A percentile compares a stretch with the other conserved stretches of the same genome.
Conservation (phyloP, 1,139 yeast species). For the Suhomyces atakaporum region DNA sequence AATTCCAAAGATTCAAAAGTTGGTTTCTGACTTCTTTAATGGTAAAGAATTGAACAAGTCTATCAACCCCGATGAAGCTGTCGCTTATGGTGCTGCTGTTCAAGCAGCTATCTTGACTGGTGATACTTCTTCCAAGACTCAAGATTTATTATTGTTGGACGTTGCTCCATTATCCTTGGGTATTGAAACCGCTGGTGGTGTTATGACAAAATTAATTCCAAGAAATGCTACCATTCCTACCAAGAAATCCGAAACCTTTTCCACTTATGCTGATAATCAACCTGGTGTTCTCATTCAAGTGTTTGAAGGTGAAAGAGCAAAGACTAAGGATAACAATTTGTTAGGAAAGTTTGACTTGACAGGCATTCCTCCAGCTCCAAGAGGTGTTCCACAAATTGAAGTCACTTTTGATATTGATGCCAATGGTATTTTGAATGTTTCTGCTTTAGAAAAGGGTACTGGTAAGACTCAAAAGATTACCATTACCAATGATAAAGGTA, state of each 20-base stretch:
- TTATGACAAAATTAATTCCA: constrained; percentile 49
- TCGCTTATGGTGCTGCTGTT: constrained; percentile 70
- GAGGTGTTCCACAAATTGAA: constrained; percentile 52
- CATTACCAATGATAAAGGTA: constrained; percentile 51
- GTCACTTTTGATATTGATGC: constrained; percentile 50
- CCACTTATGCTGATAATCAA: constrained; percentile 52
- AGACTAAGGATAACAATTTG: constrained; percentile 45
- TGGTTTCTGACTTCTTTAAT: constrained; percentile 83
- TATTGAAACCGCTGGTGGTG: constrained; percentile 52
- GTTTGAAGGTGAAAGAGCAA: constrained; percentile 50
- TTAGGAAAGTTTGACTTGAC: constrained; percentile 50
- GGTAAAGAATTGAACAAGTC: constrained; percentile 91
- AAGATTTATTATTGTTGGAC: constrained; percentile 38
- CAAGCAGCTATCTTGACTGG: constrained; percentile 34
- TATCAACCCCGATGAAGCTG: constrained; percentile 74
- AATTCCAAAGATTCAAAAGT: constrained; percentile 90
- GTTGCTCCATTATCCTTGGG: constrained; percentile 51
- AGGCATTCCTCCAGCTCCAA: constrained; percentile 52
- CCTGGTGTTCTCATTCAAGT: constrained; percentile 51
- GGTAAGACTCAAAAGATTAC: constrained; percentile 77
- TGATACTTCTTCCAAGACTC: constrained; percentile 28
- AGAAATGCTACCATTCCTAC: constrained; percentile 52
- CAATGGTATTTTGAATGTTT: constrained; percentile 50
- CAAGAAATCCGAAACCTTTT: constrained; percentile 48
- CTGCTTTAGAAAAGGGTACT: constrained; percentile 49